phyloP scores from a whole-genome alignment of 2,329 filamentous ascomycete species.

The Mollisiaceae sp. region DNA sequence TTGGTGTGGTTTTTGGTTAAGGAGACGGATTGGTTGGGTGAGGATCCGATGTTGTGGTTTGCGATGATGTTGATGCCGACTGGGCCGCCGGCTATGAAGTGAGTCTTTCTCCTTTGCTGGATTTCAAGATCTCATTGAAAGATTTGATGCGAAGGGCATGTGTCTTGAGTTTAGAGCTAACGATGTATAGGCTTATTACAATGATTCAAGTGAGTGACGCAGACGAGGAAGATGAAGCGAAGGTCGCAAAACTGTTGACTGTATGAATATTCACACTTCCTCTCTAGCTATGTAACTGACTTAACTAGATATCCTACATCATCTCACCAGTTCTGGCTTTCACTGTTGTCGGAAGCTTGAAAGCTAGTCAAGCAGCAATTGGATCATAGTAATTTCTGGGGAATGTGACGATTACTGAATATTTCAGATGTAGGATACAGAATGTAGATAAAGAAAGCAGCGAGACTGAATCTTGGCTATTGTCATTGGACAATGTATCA shows the following conservation, averaged over 20 bases:
- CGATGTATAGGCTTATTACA: conserved; percentile 44
- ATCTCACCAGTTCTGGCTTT: conserved; percentile 47
- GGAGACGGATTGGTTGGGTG: conserved; percentile 54
- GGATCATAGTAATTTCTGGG: not conserved
- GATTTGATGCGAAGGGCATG: no score
- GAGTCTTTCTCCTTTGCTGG: not conserved
- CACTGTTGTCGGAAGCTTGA: conserved; percentile 45
- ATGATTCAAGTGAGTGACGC: conserved; percentile 51
- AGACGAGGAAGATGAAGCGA: conserved; percentile 47
- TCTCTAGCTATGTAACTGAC: conserved; percentile 5
- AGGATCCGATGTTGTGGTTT: conserved; percentile 71
- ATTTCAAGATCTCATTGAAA: no score
- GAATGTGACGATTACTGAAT: not conserved
- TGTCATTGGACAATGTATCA: no score
- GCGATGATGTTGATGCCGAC: conserved; percentile 55
- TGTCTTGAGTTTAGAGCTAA: no score
- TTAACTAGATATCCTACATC: conserved; percentile 44
- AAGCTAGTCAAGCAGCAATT: conserved; percentile 41
- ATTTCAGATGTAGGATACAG: not conserved
- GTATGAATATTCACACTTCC: conserved; percentile 38
- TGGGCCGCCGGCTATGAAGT: conserved; percentile 53
- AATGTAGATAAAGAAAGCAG: no score
- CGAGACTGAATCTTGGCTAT: no score
- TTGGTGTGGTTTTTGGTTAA: conserved; percentile 60
- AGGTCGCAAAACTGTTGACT: conserved; percentile 51